Base-by-base conservation (phyloP, 2,329 filamentous ascomycete genomes). In the Colletotrichum camelliae region DNA sequence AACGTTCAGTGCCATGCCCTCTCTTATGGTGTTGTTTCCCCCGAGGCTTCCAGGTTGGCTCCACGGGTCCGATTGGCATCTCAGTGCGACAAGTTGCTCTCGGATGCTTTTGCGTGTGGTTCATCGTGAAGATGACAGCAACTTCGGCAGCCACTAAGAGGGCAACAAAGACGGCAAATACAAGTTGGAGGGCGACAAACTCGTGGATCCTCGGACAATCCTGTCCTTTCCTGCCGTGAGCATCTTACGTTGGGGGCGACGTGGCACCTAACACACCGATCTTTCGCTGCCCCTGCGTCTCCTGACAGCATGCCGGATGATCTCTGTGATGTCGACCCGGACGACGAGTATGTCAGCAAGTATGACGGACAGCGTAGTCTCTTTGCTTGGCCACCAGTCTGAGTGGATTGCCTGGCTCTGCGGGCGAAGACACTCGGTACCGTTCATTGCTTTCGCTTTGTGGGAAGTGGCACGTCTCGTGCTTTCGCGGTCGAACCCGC, bases 261-360 rank as follows among this genome's bases (percentile, higher is more conserved):
- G n/a, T n/a, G n/a, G n/a, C n/a, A n/a, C n/a, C n/a, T n/a, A n/a
- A n/a, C n/a, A n/a, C n/a, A n/a, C n/a, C n/a, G 39, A 4, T 4
- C 24, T n/a, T 43, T 43, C 18, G 9, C 39, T 43, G 39, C 39
- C 39, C 1, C 39, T 5, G 39, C 0, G 7, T 2, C 8, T 39
- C 7, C 7, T 4, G 16, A 43, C 0, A 43, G 10, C 0, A 5
- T 18, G 37, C 9, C 39, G 2, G 39, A 2, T 1, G 39, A 16
- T 43, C 39, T 43, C 9, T 3, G 1, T 3, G 18, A 43, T 1
- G 39, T 2, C n/a, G 8, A n/a, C 8, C 37, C 16, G 0, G 18
- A n/a, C 39, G 10, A 0, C 4, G 39, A n/a, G 18, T 43, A 43
- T 43, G 39, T n/a, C 9, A 43, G 39, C 18, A 43, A 12, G 18